Evolutionary conservation across 768 basidiomycete species (phyloP), one percentile per base, ranked within the genome.

Genomic region (Asterophora parasitica): DNA sequence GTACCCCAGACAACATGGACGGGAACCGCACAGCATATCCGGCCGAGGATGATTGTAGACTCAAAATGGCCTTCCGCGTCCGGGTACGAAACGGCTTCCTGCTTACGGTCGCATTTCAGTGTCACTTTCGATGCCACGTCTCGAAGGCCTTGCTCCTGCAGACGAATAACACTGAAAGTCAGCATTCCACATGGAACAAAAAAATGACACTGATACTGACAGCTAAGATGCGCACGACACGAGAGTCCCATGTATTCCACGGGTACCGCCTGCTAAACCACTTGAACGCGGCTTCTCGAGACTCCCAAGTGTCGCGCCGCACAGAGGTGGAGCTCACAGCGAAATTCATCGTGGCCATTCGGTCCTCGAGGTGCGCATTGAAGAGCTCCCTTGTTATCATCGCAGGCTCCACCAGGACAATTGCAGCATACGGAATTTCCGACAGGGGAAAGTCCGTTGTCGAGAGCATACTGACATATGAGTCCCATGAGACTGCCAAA

Each of bases 351-450:
- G 35, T 48, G 23, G 56, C 42, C 35, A 38, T 39, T 2, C 52
- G 55, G 37, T 58, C 53, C 15, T 55, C 44, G 2, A 57, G 42
- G 31, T 61, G 53, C 6, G 44, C 51, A 36, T 54, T 38, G 46
- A 61, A 65, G 16, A 63, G 46, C 31, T 57, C 54, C 4, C 56
- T 61, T 2, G 62, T 61, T 4, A 67, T 53, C 16, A 68, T 56
- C 0, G 61, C 55, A 1, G 69, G 66, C 42, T 71, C 69, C n/a
- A 70, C 40, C 19, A 71, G 55, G 19, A 70, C 54, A 12, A 68
- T 19, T 15, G 58, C 53, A 10, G 58, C 41, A 48, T 57, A 66
- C 0, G 61, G 61, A 16, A 52, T 46, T 8, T 32, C 53, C 39
- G 38, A 30, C 11, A 46, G 15, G 15, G 53, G 48, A 19, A 42